Evolutionary conservation across 257 asterid genomes (phyloP).

Genomic region (Ehretia macrophylla): DNA sequence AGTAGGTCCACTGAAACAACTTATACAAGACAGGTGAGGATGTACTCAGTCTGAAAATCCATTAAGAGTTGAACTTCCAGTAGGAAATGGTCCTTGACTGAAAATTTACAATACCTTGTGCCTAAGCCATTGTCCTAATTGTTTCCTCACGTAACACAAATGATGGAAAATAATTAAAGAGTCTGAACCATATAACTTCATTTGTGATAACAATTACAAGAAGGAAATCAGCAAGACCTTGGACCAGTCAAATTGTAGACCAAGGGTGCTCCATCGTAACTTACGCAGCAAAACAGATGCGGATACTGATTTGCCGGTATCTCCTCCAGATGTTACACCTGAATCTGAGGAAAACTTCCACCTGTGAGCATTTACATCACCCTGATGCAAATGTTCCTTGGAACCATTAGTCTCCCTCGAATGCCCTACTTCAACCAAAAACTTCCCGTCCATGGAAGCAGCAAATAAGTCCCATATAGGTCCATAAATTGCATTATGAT

Average conservation of each 20-base stretch:
- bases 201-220: conserved; percentile 9
- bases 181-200: not conserved
- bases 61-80: too few species aligned
- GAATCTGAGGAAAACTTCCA: conserved; percentile 50
- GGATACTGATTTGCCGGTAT: conserved; percentile 42
- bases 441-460: conserved; percentile 60
- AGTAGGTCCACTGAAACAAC: too few species aligned
- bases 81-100: too few species aligned
- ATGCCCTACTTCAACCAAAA: conserved; percentile 42
- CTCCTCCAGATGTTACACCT: conserved; percentile 30
- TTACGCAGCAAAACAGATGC: conserved; percentile 96
- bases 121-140: too few species aligned
- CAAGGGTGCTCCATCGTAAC: conserved; percentile 99
- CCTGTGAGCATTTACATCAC: conserved; percentile 21
- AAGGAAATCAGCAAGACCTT: conserved; percentile 70
- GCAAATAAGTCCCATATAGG: conserved; percentile 61
- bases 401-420: conserved; percentile 17
- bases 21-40: too few species aligned
- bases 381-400: conserved; percentile 16
- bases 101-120: too few species aligned
- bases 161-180: not conserved
- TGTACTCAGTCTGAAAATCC: too few species aligned
- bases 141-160: too few species aligned
- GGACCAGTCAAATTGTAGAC: conserved; percentile 99
- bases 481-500: conserved; percentile 86